phyloP scores from a whole-genome alignment of 768 basidiomycete species.

The Suillus spraguei region DNA sequence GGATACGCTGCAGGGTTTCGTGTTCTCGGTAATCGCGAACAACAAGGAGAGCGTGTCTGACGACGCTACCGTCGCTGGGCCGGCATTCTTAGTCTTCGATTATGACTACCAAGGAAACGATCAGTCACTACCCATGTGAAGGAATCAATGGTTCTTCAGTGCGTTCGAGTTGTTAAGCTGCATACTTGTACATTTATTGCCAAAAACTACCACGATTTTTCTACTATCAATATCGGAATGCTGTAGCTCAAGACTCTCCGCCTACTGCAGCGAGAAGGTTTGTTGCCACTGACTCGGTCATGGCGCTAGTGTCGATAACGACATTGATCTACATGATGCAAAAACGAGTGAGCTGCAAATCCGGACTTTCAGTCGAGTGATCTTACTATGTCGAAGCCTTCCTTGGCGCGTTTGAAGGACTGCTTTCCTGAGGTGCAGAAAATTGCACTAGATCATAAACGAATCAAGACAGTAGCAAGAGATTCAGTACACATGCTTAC shows the following conservation, averaged over 20 bases:
- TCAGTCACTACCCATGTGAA: slow-evolving; percentile 4
- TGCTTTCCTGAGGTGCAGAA: slow-evolving; percentile 50
- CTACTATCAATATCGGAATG: slow-evolving; percentile 18
- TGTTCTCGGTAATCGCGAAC: slow-evolving; percentile 52
- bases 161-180: too few relatives aligned
- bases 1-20: slow-evolving; percentile 44
- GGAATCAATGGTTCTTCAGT: not conserved
- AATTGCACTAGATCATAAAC: slow-evolving; percentile 41
- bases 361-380: slow-evolving; percentile 19
- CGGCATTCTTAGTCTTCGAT: slow-evolving; percentile 46
- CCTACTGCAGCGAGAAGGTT: slow-evolving; percentile 26
- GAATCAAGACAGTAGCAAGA: not conserved
- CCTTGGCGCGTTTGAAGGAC: slow-evolving; percentile 42
- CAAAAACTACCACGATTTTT: not conserved
- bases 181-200: slow-evolving; percentile 2
- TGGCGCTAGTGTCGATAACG: slow-evolving; percentile 44
- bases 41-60: slow-evolving; percentile 42
- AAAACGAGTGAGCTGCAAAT: slow-evolving; percentile 9
- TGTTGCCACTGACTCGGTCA: slow-evolving; percentile 37
- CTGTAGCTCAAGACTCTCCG: slow-evolving; percentile 12
- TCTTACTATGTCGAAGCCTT: slow-evolving; percentile 57
- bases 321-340: slow-evolving; percentile 47
- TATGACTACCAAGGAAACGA: slow-evolving; percentile 24
- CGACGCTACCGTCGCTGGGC: slow-evolving; percentile 58
- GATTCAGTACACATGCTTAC: slow-evolving; percentile 34